Percentiles rank a stretch among this genome's conserved stretches.
Evolutionary conservation across 192 early-diverging fungal genomes (phyloP).

Genomic region (Backusella tuberculispora): DNA sequence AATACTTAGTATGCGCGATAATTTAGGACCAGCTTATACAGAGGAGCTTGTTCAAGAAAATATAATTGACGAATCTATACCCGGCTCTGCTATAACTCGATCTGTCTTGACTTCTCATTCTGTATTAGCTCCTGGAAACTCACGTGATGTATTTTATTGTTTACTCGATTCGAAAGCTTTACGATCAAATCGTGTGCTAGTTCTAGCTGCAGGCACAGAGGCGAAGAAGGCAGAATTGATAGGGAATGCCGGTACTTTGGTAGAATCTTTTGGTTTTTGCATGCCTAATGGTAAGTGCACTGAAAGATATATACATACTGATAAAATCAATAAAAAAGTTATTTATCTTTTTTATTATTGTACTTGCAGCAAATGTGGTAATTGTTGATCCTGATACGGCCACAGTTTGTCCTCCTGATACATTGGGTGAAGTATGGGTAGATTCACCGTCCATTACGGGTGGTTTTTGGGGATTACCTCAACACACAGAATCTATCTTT

Average conservation of each 20-base stretch:
- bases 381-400: conserved; percentile 85
- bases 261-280: conserved; percentile 63
- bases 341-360: neutral
- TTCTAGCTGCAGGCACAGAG: conserved; percentile 53
- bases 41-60: conserved; percentile 32
- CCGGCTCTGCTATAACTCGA: neutral
- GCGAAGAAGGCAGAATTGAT: conserved; percentile 30
- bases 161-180: conserved; percentile 72
- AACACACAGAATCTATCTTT: conserved; percentile 76
- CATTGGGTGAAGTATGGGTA: conserved; percentile 88
- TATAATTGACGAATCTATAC: conserved; percentile 14
- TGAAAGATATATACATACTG: neutral
- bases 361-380: conserved; percentile 60
- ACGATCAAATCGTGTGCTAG: conserved; percentile 59
- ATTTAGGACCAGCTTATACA: conserved; percentile 47
- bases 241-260: conserved; percentile 37
- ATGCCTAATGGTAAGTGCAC: conserved; percentile 57
- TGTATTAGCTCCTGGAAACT: conserved; percentile 27
- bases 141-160: conserved; percentile 58
- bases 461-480: conserved; percentile 80
- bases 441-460: conserved; percentile 71
- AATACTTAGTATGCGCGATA: conserved; percentile 72
- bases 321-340: neutral
- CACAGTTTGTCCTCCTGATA: conserved; percentile 70
- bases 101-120: conserved; percentile 18